Conservation (phyloP, 768 basidiomycete species). For the Suillus bovinus region DNA sequence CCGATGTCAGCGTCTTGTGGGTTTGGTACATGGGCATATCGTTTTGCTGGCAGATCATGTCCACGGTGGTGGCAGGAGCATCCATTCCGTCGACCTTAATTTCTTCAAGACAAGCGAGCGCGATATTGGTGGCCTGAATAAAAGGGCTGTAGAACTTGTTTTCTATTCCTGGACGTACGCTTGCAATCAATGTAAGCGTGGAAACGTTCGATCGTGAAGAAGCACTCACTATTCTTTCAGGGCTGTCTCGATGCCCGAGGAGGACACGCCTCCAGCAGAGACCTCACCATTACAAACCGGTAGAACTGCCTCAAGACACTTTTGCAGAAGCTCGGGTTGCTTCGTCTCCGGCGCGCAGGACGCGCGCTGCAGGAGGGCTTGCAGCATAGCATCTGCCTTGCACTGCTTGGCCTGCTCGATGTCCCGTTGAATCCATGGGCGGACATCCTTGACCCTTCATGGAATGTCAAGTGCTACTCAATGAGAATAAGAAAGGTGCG, state of each 20-base stretch:
- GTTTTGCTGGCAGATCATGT: neutral
- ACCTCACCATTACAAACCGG: too few relatives aligned
- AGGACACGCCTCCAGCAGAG: too few relatives aligned
- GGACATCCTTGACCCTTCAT: neutral
- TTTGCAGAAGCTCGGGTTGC: neutral
- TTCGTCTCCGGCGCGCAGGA: neutral
- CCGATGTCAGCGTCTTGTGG: neutral
- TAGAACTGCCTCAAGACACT: neutral
- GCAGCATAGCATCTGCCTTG: neutral
- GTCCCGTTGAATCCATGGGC: neutral
- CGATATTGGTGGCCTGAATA: neutral
- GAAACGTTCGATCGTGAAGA: too few relatives aligned
- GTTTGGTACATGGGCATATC: neutral
- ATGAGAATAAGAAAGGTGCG: neutral
- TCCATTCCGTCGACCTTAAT: neutral
- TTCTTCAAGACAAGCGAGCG: conserved; percentile 1
- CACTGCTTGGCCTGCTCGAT: neutral
- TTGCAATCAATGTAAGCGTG: neutral
- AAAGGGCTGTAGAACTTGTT: neutral
- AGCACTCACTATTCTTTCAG: too few relatives aligned
- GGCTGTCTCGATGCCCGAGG: too few relatives aligned
- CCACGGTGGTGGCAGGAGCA: neutral
- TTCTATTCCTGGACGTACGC: neutral
- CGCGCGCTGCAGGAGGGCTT: neutral
- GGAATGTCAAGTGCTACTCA: neutral